These are phyloP conservation scores for Penicillium bovifimosum DNA, from an alignment of 495 filamentous ascomycete species.

Conservation along the genomic window DNA sequence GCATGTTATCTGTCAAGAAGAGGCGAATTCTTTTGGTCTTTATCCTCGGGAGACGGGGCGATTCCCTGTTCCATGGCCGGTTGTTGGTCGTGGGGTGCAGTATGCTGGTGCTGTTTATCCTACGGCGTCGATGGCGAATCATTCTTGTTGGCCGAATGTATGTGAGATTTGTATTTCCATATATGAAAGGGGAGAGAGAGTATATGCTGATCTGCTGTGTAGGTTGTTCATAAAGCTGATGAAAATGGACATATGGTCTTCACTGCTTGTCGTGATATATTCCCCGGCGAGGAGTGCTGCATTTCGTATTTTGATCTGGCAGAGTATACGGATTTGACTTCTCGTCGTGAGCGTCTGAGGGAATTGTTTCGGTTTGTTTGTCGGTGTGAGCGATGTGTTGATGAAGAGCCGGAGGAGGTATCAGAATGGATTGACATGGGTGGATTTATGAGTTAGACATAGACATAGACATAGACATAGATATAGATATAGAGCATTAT, in stretches of 20 bases:
- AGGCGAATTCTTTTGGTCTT: constrained; percentile 39
- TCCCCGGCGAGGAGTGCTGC: constrained; percentile 35
- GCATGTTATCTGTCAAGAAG: constrained; percentile 34
- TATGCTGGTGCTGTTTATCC: constrained; percentile 39
- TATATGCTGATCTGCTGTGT: neutral
- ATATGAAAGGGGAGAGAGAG: no score
- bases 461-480: neutral
- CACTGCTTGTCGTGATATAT: constrained; percentile 30
- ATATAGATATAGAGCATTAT: neutral
- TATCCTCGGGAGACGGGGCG: constrained; percentile 37
- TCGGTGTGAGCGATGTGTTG: constrained; percentile 28
- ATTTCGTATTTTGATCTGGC: constrained; percentile 39
- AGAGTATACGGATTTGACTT: constrained; percentile 14
- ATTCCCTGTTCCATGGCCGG: constrained; percentile 12
- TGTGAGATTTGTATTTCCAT: no score
- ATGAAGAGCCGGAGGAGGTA: constrained; percentile 19
- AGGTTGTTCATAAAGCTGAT: constrained; percentile 38
- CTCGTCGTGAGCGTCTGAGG: constrained; percentile 27
- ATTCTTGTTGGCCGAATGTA: constrained; percentile 39
- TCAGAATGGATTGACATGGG: constrained; percentile 14
- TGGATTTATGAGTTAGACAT: constrained; percentile 10
- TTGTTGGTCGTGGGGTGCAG: constrained; percentile 29
- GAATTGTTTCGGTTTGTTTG: constrained; percentile 32
- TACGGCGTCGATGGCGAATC: constrained; percentile 34
- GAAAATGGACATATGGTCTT: constrained; percentile 35